Conservation (phyloP, 495 filamentous ascomycete species). For the Extremus antarcticus region DNA sequence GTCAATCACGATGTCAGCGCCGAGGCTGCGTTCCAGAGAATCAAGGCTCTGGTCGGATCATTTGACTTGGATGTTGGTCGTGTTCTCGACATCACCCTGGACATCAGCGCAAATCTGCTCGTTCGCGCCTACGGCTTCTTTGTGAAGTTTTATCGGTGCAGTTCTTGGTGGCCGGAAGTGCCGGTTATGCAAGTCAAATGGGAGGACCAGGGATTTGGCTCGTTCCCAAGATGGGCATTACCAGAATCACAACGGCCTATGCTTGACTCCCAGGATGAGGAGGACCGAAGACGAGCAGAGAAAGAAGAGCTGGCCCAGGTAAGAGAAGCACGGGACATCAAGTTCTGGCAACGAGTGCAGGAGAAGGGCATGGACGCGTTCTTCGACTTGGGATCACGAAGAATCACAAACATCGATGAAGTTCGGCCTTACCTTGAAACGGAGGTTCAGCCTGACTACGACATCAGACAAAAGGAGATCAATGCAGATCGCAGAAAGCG, state of each 20-base stretch:
- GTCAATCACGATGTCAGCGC: constrained; percentile 29
- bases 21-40: constrained; percentile 61
- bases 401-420: constrained; percentile 17
- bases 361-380: constrained; percentile 69
- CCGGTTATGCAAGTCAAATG: constrained; percentile 30
- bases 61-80: constrained; percentile 91
- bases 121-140: constrained; percentile 85
- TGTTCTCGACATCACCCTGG: constrained; percentile 82
- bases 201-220: constrained; percentile 26
- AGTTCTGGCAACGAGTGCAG: constrained; percentile 75
- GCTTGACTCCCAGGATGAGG: constrained; percentile 19
- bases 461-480: constrained; percentile 15
- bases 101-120: constrained; percentile 76
- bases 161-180: constrained; percentile 92
- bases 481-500: constrained; percentile 18
- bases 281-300: constrained; percentile 53
- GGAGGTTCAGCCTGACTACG: constrained; percentile 6
- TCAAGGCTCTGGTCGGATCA: constrained; percentile 84
- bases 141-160: constrained; percentile 75
- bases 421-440: constrained; percentile 5
- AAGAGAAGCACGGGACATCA: constrained; percentile 53
- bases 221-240: constrained; percentile 69
- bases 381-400: constrained; percentile 52
- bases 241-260: constrained; percentile 44
- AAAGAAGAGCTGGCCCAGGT: constrained; percentile 38